Percentiles rank a stretch among this genome's conserved stretches.
These are phyloP conservation scores for Dichotomocladium elegans DNA, from an alignment of 371 early-diverging fungal species.

Conservation along the genomic window DNA sequence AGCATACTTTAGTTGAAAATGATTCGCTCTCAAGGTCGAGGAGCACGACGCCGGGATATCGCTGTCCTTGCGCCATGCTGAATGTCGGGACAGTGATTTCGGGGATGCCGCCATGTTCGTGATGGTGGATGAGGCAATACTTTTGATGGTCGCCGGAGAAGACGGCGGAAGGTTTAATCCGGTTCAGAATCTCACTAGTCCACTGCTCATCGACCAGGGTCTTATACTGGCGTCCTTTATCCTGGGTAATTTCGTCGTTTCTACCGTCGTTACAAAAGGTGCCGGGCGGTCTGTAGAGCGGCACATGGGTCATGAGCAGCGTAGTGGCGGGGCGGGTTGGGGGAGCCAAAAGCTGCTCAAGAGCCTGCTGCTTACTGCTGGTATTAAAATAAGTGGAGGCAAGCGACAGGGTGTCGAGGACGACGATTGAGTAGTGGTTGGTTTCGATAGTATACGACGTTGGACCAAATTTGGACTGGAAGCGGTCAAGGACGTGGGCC, in stretches of 20 bases:
- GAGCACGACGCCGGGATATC: constrained; percentile 34
- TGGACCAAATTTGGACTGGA: constrained; percentile 57
- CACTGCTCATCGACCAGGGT: constrained; percentile 62
- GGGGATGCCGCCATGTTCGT: constrained; percentile 8
- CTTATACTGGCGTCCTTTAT: constrained; percentile 77
- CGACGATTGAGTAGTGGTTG: constrained; percentile 59
- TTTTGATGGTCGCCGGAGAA: constrained; percentile 94
- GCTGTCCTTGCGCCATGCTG: constrained; percentile 50
- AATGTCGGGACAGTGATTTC: constrained; percentile 50
- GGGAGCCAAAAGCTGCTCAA: neutral
- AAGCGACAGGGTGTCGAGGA: constrained; percentile 75
- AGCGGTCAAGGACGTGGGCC: constrained; percentile 44
- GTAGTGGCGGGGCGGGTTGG: too few species aligned
- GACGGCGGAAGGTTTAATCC: constrained; percentile 60
- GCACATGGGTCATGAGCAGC: constrained; percentile 30
- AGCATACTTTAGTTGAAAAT: constrained; percentile 15
- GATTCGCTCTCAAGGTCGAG: constrained; percentile 6
- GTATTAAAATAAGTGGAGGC: constrained; percentile 39
- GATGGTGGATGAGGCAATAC: constrained; percentile 74
- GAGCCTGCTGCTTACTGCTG: constrained; percentile 38
- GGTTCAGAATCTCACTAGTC: constrained; percentile 50
- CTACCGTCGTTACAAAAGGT: constrained; percentile 56
- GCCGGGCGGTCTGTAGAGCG: constrained; percentile 25
- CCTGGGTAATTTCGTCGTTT: constrained; percentile 37
- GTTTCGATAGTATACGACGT: constrained; percentile 56